Base-by-base conservation (phyloP, 2,329 filamentous ascomycete genomes). In the Colletotrichum spinosum region DNA sequence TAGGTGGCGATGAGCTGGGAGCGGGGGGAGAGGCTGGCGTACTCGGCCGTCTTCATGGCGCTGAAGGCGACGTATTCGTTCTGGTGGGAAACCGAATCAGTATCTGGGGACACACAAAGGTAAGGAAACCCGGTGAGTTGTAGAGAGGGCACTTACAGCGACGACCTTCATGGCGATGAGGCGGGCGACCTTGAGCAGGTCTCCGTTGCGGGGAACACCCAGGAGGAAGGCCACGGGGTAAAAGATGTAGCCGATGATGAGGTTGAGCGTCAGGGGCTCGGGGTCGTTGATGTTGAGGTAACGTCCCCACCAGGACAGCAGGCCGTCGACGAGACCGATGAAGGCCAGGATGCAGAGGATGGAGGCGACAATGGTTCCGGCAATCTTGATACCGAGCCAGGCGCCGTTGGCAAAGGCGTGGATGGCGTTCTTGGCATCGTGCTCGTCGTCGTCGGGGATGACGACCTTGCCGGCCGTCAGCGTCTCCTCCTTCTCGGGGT, bases 151-250 rank as follows among this genome's bases (percentile, higher is more conserved):
- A 78, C 79, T 84, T 81, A 80, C 80, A 74, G 90, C 90, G 74
- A 97, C 89, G 72, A 97, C 84, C 81, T 97, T 97, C 72, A 91
- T 83, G 59, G 92, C 93, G 69, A 97, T 96, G 46, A 97, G 85
- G 72, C 91, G 86, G 41, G 86, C 88, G 45, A 97, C 94, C 55
- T 87, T 88, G 61, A 92, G 85, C 1, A 97, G 79, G 59, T 91
- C 85, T 54, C 86, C 83, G 8, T 84, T 81, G 42, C 90, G 84
- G 25, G 89, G 89, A 12, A 97, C 92, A 69, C 93, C 93, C 6
- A 97, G 84, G n/a, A 97, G 77, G 83, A 93, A 95, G 1, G 92
- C 86, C 46, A 95, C 80, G 0, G 92, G 92, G 76, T 92, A 95
- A 75, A 92, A 89, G 68, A 93, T 63, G 78, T 96, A 96, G 13